These are phyloP conservation scores for Microbotryum silenes-acaulis DNA, from an alignment of 1,284 basidiomycete species.

Conservation along the genomic window DNA sequence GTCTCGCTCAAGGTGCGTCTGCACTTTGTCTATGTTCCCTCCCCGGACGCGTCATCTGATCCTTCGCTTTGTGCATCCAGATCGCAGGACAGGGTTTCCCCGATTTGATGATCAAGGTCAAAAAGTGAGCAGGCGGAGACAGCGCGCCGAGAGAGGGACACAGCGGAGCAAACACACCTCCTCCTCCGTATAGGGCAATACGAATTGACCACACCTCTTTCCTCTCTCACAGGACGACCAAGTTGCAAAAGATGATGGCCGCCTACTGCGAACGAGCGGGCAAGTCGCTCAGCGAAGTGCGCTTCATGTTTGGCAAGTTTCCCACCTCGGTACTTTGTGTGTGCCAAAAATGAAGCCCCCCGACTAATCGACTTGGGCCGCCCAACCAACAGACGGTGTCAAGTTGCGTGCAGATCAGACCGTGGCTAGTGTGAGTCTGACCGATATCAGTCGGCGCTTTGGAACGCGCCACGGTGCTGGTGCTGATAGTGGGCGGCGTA, in stretches of 20 bases:
- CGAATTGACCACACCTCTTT: not conserved
- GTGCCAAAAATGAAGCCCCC: not conserved
- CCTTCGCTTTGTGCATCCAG: constrained; percentile 2
- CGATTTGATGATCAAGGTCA: constrained; percentile 33
- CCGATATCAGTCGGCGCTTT: too few relatives aligned
- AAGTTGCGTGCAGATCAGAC: constrained; percentile 7
- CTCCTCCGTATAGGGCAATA: too few relatives aligned
- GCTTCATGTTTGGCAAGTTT: constrained; percentile 31
- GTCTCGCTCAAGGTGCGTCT: constrained; percentile 20
- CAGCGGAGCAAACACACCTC: too few relatives aligned
- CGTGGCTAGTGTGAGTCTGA: constrained; percentile 17
- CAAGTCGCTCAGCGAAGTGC: constrained; percentile 24
- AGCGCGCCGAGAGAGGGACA: too few relatives aligned
- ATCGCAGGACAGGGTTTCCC: constrained; percentile 30
- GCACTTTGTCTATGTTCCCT: too few relatives aligned
- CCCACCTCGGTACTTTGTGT: not conserved
- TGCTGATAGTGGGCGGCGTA: too few relatives aligned
- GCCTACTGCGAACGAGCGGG: constrained; percentile 33
- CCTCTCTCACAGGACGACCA: constrained; percentile 23
- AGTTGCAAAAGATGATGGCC: constrained; percentile 31
- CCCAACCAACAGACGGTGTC: constrained; percentile 15
- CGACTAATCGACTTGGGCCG: not conserved
- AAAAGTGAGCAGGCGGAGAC: constrained; percentile 12
- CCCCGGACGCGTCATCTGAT: not conserved
- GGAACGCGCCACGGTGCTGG: too few relatives aligned